Evolutionary conservation across 2,329 filamentous ascomycete genomes (phyloP), one percentile per base, ranked within the genome.

Genomic region (Claviceps sorghi): DNA sequence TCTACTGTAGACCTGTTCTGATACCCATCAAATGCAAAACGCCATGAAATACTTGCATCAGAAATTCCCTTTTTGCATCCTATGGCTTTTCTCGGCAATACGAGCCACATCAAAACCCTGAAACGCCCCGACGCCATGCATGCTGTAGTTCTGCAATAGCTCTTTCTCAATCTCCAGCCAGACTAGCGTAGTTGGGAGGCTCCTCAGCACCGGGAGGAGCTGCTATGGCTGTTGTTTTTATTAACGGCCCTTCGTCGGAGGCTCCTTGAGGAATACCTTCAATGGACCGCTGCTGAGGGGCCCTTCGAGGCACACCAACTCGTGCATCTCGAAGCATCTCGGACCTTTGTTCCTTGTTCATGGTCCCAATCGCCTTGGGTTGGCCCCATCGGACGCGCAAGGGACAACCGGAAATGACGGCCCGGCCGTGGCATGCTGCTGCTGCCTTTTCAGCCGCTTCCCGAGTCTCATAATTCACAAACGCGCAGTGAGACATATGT

Each of bases 401-500:
- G 0, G 93, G 93, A 60, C 91, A 96, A 3, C 93, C 93, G 38
- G 89, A 83, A 60, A 98, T 87, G 7, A 97, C 80, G 0, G 89
- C 88, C 56, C 85, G 86, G 6, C 94, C 93, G 66, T 95, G 85
- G 59, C 88, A 91, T 21, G 86, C 80, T 36, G 81, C 80, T 0
- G 93, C 88, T 0, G 94, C 94, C 54, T 78, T 82, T 69, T 98
- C 93, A 0, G 94, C 93, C 1, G 79, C 84, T 56, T 88, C 82
- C 53, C 93, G 79, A 3, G 84, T 87, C 59, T 89, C 82, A 65
- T 88, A 98, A 70, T 98, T 98, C 69, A 98, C 76, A 64, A 97
- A 98, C 1, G 93, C 93, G 66, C 90, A 97, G 64, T 97, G 93
- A 17, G 91, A 91, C 72, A 95, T 89, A 70, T 98, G 93, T 7